phyloP scores from a whole-genome alignment of 441 rosid species.

The Capsella rubella region DNA sequence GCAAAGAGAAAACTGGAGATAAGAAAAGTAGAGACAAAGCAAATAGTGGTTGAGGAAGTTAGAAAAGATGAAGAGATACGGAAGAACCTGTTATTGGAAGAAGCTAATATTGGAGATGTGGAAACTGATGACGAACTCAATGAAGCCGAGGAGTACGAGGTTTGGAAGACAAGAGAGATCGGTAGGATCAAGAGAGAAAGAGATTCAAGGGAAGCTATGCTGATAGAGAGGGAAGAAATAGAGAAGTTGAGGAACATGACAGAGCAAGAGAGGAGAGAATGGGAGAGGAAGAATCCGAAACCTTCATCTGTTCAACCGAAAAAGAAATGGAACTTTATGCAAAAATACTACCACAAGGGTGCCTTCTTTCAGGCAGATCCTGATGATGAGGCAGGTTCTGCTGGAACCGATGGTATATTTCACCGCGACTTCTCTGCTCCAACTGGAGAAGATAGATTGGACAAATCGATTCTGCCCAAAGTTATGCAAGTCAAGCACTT shows the following conservation, averaged over 20 bases:
- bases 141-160: constrained; percentile 91
- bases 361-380: constrained; percentile 80
- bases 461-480: constrained; percentile 80
- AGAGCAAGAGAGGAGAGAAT: constrained; percentile 93
- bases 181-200: constrained; percentile 85
- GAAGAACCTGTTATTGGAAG: constrained; percentile 74
- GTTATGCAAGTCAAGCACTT: constrained; percentile 98
- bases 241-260: constrained; percentile 96
- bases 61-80: constrained; percentile 74
- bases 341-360: constrained; percentile 91
- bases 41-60: constrained; percentile 81
- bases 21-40: constrained; percentile 78
- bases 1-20: constrained; percentile 71
- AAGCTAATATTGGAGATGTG: constrained; percentile 78
- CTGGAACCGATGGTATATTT: constrained; percentile 55
- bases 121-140: constrained; percentile 90
- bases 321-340: constrained; percentile 94
- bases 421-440: constrained; percentile 86
- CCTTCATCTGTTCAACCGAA: constrained; percentile 58
- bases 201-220: constrained; percentile 75
- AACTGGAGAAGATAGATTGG: constrained; percentile 93
- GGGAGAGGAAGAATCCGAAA: constrained; percentile 91
- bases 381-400: constrained; percentile 67
- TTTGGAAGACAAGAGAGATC: constrained; percentile 91
- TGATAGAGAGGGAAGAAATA: constrained; percentile 85